Evolutionary conservation across 441 rosid genomes (phyloP).

Genomic region (Raphanus hybrid): DNA sequence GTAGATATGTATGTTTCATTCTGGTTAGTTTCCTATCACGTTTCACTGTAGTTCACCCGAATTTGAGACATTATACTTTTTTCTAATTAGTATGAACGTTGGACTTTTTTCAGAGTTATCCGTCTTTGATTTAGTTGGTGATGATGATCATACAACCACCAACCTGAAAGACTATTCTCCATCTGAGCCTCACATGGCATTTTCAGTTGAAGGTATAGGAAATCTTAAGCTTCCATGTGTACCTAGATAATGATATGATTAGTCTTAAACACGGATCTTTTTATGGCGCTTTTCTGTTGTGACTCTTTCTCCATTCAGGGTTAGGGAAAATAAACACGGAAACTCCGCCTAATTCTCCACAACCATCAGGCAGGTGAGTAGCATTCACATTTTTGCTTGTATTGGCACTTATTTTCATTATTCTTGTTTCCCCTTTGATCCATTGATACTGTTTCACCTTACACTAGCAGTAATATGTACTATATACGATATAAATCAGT

Average conservation of each 20-base stretch:
- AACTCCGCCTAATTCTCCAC: conserved; percentile 73
- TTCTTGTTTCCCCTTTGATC: conserved; percentile 3
- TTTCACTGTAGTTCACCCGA: conserved; percentile 16
- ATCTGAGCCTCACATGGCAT: conserved; percentile 78
- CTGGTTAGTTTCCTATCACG: conserved; percentile 22
- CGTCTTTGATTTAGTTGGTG: conserved; percentile 75
- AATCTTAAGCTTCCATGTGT: neutral
- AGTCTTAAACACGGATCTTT: neutral
- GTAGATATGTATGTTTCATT: conserved; percentile 15
- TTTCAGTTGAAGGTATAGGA: conserved; percentile 80
- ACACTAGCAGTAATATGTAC: conserved; percentile 20
- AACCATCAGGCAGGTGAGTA: conserved; percentile 55
- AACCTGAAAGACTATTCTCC: conserved; percentile 46
- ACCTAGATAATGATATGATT: conserved; percentile 1
- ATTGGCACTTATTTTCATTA: conserved; percentile 11
- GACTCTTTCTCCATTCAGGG: conserved; percentile 53
- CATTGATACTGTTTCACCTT: conserved; percentile 7
- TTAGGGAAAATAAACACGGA: conserved; percentile 68
- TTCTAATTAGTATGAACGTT: conserved; percentile 1
- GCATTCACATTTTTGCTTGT: conserved; percentile 6
- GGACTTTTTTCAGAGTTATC: conserved; percentile 56
- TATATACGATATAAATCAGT: conserved; percentile 9
- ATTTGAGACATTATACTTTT: conserved; percentile 10
- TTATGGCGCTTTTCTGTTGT: too few species aligned
- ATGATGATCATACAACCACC: conserved; percentile 59